phyloP scores from a whole-genome alignment of 2,329 filamentous ascomycete species.

The Allantophomopsis lycopodina region DNA sequence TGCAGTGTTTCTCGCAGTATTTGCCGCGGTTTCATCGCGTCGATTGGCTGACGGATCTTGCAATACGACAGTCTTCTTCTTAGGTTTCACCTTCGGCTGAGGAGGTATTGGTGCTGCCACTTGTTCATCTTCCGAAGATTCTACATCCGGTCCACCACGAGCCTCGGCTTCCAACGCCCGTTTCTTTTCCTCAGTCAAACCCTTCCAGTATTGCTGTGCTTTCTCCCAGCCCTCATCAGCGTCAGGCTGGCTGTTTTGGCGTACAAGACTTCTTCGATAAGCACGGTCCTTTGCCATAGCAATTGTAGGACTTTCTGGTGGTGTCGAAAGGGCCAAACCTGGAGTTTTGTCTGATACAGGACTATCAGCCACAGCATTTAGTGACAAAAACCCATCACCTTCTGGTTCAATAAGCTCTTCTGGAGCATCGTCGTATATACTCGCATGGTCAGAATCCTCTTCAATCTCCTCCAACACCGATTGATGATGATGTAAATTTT shows the following conservation, averaged over 20 bases:
- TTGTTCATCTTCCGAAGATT: conserved; percentile 24
- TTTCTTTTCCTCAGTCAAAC: conserved; percentile 47
- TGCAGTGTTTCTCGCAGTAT: not conserved
- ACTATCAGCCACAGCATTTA: conserved; percentile 57
- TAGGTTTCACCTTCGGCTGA: conserved; percentile 7
- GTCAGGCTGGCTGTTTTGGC: conserved; percentile 9
- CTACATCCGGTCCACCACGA: conserved; percentile 16
- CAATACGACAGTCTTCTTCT: conserved; percentile 8
- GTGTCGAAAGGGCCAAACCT: conserved; percentile 8
- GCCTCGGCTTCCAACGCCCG: conserved; percentile 36
- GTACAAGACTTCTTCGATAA: conserved; percentile 8
- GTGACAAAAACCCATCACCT: conserved; percentile 54
- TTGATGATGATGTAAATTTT: conserved; percentile 25
- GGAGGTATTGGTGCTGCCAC: conserved; percentile 13
- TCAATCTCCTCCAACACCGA: conserved; percentile 14
- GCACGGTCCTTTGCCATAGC: conserved; percentile 11
- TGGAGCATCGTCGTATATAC: conserved; percentile 64
- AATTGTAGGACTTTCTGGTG: conserved; percentile 14
- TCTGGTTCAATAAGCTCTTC: conserved; percentile 57
- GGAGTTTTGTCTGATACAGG: conserved; percentile 24
- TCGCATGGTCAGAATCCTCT: conserved; percentile 34
- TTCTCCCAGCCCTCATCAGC: conserved; percentile 39
- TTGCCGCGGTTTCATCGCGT: conserved; percentile 15
- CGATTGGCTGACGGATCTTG: not conserved
- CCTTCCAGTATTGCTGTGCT: conserved; percentile 57